Evolutionary conservation across 148 eudicot species (phyloP).

Genomic region (Silene latifolia): DNA sequence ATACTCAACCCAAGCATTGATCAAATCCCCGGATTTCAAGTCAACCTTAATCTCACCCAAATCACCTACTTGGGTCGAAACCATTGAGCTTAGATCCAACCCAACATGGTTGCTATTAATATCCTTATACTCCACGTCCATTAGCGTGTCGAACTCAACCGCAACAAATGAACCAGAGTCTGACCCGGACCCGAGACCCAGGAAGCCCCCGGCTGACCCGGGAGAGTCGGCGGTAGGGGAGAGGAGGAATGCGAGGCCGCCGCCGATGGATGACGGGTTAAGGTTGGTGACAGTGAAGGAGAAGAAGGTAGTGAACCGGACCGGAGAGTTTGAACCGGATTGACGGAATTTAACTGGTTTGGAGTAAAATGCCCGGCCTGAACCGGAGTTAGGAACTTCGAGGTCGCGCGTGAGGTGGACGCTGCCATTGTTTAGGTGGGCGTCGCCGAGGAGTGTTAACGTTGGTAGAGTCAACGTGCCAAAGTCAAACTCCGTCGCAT

Average conservation of each 20-base stretch:
- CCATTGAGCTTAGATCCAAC: constrained; percentile 59
- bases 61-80: constrained; percentile 48
- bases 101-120: constrained; percentile 87
- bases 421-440: constrained; percentile 60
- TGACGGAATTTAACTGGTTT: constrained; percentile 46
- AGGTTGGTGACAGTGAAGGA: constrained; percentile 59
- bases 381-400: constrained; percentile 71
- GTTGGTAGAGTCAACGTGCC: constrained; percentile 54
- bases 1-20: constrained; percentile 79
- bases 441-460: constrained; percentile 74
- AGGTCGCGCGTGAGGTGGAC: constrained; percentile 66
- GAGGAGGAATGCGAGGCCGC: constrained; percentile 71
- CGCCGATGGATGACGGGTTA: constrained; percentile 80
- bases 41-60: constrained; percentile 52
- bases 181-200: constrained; percentile 35
- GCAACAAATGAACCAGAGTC: constrained; percentile 43
- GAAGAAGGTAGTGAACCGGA: constrained; percentile 65
- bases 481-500: constrained; percentile 56
- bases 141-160: constrained; percentile 75
- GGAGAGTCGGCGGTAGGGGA: constrained; percentile 40
- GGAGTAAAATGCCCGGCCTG: constrained; percentile 59
- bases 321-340: constrained; percentile 17
- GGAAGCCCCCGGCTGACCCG: constrained; percentile 51
- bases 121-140: constrained; percentile 75
- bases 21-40: constrained; percentile 66